A percentile compares a stretch with the other conserved stretches of the same genome.
Conservation (phyloP, 768 basidiomycete genomes). For the Tylopilus sp. region DNA sequence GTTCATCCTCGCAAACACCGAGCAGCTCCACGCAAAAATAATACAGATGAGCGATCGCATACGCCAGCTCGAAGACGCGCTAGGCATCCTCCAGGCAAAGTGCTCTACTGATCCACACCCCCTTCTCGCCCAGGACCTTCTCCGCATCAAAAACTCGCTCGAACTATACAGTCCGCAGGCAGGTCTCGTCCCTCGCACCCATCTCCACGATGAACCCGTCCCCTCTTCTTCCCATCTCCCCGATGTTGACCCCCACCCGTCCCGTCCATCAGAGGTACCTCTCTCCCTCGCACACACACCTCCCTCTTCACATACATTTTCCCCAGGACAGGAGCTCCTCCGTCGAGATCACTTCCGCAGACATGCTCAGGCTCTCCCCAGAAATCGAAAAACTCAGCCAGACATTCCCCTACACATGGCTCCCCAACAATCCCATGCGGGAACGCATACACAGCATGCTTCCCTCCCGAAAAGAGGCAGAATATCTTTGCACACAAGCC, state of each 20-base stretch:
- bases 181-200: background rate
- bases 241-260: slow-evolving; percentile 1
- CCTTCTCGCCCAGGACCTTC: slow-evolving; percentile 53
- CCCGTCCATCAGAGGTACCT: slow-evolving; percentile 26
- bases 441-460: slow-evolving; percentile 61
- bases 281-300: background rate
- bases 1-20: slow-evolving; percentile 67
- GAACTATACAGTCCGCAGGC: slow-evolving; percentile 50
- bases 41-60: slow-evolving; percentile 59
- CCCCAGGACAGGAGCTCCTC: slow-evolving; percentile 26
- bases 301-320: background rate
- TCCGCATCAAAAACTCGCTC: slow-evolving; percentile 63
- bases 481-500: slow-evolving; percentile 59
- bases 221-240: slow-evolving; percentile 15
- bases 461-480: slow-evolving; percentile 56
- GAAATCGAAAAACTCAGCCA: slow-evolving; percentile 50
- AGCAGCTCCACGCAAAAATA: slow-evolving; percentile 63
- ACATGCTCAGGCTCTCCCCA: slow-evolving; percentile 23
- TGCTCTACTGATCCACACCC: slow-evolving; percentile 46
- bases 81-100: slow-evolving; percentile 42
- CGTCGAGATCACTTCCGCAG: slow-evolving; percentile 18
- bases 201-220: slow-evolving; percentile 8
- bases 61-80: slow-evolving; percentile 59
- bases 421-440: slow-evolving; percentile 58
- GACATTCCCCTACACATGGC: slow-evolving; percentile 69